Base-by-base conservation (phyloP, 208 protist genomes). In the Crithidia expoeki region DNA sequence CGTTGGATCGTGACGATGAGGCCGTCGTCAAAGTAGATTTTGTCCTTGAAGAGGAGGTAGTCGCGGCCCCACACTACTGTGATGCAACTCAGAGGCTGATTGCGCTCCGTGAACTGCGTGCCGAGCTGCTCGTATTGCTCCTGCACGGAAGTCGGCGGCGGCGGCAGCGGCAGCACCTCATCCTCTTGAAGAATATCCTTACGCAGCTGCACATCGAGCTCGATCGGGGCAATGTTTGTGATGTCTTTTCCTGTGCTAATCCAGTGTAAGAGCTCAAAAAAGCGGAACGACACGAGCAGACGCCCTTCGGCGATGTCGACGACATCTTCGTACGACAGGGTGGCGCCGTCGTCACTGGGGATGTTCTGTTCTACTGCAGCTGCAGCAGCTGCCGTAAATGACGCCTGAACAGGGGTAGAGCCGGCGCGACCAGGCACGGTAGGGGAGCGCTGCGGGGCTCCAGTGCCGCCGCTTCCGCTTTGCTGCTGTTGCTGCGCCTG, bases 151-250 rank as follows among this genome's bases (percentile, higher is more conserved):
- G 53, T 59, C 19, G 90, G 90, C 11, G 75, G 17, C 32, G 81
- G 76, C 0, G 84, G 88, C 36, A 83, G 80, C 0, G 78, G 70
- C 32, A 94, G 55, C 32, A 92, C 73, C 67, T 94, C 90, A 28
- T 77, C 84, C 53, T 93, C 88, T 52, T 96, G 90, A 17, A 96
- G 73, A 23, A 94, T 86, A 19, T 85, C 87, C 71, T 96, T 96
- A 10, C 88, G 84, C 11, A 83, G 77, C 75, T 94, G 84, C 36
- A 96, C 61, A 17, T 87, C 74, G 12, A 88, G 23, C 47, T 68
- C 62, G 9, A 82, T 68, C 17, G 85, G 81, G n/a, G 83, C 81
- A 49, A 96, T 86, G 75, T 80, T 72, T 46, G 46, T 50, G 14
- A 62, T 68, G 2, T 75, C 64, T 28, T 68, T 64, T 58, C 47